A percentile compares a stretch with the other conserved stretches of the same genome.
These are phyloP conservation scores for Auxenochlorella protothecoides DNA, from an alignment of 139 green algal genomes.

Conservation along the genomic window DNA sequence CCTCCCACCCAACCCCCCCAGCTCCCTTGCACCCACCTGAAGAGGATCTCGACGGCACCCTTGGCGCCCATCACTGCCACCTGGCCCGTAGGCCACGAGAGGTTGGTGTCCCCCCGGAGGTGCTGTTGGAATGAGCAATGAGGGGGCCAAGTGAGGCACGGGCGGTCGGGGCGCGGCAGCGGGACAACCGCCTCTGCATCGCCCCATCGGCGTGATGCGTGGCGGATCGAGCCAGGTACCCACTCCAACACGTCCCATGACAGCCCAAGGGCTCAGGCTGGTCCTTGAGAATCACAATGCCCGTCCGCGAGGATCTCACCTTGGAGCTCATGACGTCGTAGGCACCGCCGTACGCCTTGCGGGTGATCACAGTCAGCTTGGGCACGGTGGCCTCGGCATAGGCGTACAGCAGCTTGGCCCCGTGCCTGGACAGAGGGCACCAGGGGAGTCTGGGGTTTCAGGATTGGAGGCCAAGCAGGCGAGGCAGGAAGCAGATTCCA, in stretches of 20 bases:
- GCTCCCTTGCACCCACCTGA: constrained; percentile 5
- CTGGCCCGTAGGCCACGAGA: constrained; percentile 55
- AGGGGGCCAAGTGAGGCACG: too few relatives aligned
- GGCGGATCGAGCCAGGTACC: too few relatives aligned
- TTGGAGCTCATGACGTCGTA: constrained; percentile 51
- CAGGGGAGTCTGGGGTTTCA: too few relatives aligned
- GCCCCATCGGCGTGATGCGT: not conserved
- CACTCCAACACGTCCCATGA: too few relatives aligned
- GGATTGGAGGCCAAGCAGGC: too few relatives aligned
- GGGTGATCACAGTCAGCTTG: constrained; percentile 57
- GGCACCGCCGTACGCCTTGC: constrained; percentile 60
- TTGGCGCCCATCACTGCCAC: constrained; percentile 63
- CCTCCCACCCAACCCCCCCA: too few relatives aligned
- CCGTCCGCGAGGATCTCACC: constrained; percentile 1
- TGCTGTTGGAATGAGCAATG: constrained; percentile 26
- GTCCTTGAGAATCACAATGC: not conserved
- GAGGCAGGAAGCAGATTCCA: too few relatives aligned
- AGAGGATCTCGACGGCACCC: constrained; percentile 53
- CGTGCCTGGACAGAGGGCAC: constrained; percentile 21
- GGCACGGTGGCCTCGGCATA: constrained; percentile 61
- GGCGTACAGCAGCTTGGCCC: constrained; percentile 64
- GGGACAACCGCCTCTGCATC: not conserved
- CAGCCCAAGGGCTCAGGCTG: too few relatives aligned
- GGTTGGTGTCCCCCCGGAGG: constrained; percentile 50
- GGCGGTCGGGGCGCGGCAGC: not conserved